Evolutionary conservation across 2,329 filamentous ascomycete genomes (phyloP), one percentile per base, ranked within the genome.

Genomic region (Pseudonectria foliicola): DNA sequence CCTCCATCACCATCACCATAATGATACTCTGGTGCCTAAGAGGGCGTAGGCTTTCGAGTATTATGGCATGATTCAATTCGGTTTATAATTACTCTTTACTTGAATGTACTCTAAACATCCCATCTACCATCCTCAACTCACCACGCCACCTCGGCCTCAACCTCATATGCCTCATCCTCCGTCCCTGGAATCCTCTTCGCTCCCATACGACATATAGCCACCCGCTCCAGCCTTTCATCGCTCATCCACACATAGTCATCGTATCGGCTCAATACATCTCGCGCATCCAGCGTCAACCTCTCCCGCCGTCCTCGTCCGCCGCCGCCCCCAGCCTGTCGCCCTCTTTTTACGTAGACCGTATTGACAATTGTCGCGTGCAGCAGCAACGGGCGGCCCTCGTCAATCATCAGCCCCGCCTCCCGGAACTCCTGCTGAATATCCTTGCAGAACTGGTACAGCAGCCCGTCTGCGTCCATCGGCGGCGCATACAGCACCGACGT

Each of bases 151-250:
- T 73, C 68, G 4, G 64, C 70, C 45, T 64, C 73, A 7, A 73
- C 68, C 43, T 73, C 70, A 40, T 77, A 78, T 10, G 56, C 68
- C 43, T 64, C 66, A 35, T 74, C 71, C 8, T 70, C 73, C 3
- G 71, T 62, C 7, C 73, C 64, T 18, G 76, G 59, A 13, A 64
- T 63, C 48, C 74, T 78, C 67, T 80, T 83, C 8, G 87, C 87
- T 0, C 89, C 87, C 89, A 95, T 95, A 54, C 77, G 79, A 55
- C 87, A 95, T 25, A 95, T 80, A 31, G 81, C 79, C 27, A 95
- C 62, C 39, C 68, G 74, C 37, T 86, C 77, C n/a, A 95, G 55
- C 12, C 66, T 63, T 15, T 90, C 65, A 33, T 76, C 63, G 35
- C 77, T 66, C 48, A 84, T 78, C 86, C 88, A 95, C 1, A 78